These are phyloP conservation scores for Dichomitus squalens DNA, from an alignment of 1,284 basidiomycete genomes.

Conservation along the genomic window DNA sequence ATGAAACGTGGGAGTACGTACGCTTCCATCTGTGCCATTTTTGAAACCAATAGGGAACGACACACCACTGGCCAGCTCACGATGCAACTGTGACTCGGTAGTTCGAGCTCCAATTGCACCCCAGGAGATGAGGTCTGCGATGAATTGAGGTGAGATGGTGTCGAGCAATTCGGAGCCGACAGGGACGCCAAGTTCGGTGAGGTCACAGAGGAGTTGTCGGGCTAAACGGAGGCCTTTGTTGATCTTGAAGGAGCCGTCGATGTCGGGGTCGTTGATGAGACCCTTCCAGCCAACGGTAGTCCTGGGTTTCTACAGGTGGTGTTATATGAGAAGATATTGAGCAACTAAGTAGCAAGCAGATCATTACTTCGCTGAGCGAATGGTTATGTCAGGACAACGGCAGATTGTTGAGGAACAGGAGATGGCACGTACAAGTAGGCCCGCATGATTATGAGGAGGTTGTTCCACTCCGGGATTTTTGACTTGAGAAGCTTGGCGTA, in stretches of 20 bases:
- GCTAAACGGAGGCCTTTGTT: constrained; percentile 93
- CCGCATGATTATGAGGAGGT: constrained; percentile 93
- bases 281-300: constrained; percentile 93
- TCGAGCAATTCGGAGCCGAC: constrained; percentile 96
- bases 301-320: constrained; percentile 67
- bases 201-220: constrained; percentile 86
- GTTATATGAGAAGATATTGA: background rate
- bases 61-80: constrained; percentile 89
- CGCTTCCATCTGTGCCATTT: constrained; percentile 95
- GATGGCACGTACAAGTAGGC: constrained; percentile 89
- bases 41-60: constrained; percentile 98
- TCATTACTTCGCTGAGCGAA: constrained; percentile 49
- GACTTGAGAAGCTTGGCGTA: constrained; percentile 82
- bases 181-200: constrained; percentile 88
- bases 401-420: too few species aligned
- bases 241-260: constrained; percentile 94
- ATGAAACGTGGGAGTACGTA: constrained; percentile 36
- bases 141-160: constrained; percentile 88
- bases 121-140: constrained; percentile 88
- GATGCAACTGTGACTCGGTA: constrained; percentile 92
- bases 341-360: background rate
- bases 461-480: constrained; percentile 70
- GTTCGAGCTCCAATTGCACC: constrained; percentile 98
- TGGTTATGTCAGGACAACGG: too few species aligned
- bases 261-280: constrained; percentile 87